Evolutionary conservation across 2,329 filamentous ascomycete genomes (phyloP).

Genomic region (Rhexocercosporidium sp.): DNA sequence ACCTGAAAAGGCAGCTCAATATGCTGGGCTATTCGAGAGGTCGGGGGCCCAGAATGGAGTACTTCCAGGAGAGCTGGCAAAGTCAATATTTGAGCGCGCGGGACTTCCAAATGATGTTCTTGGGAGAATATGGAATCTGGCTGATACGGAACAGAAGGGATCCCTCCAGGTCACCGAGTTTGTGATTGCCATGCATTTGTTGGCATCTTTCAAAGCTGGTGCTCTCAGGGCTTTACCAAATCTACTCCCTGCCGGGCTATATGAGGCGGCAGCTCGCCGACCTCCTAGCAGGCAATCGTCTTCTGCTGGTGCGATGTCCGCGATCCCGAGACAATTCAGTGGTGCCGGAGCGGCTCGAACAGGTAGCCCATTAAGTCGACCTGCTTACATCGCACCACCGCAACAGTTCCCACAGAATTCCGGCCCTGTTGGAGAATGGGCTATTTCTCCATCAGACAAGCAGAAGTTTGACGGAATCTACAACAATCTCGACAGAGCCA

Average conservation of each 20-base stretch:
- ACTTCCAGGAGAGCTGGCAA: conserved; percentile 84
- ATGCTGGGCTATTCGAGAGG: conserved; percentile 87
- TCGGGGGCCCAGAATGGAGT: conserved; percentile 79
- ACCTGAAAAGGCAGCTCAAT: conserved; percentile 88
- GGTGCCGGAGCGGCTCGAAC: conserved; percentile 64
- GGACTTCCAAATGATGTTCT: conserved; percentile 87
- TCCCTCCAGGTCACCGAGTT: conserved; percentile 89
- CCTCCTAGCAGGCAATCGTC: conserved; percentile 50
- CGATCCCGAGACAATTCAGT: conserved; percentile 84
- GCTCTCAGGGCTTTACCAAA: conserved; percentile 79
- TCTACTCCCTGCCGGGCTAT: conserved; percentile 81
- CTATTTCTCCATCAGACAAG: conserved; percentile 84
- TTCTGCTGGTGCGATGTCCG: conserved; percentile 56
- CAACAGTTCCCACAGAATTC: conserved; percentile 37
- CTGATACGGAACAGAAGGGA: conserved; percentile 91
- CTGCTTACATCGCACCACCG: conserved; percentile 50
- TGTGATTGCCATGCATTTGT: conserved; percentile 96
- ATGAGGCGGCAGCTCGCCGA: conserved; percentile 85
- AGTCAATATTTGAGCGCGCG: conserved; percentile 94
- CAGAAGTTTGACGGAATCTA: conserved; percentile 87
- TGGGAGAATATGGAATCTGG: conserved; percentile 94
- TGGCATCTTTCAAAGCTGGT: conserved; percentile 89
- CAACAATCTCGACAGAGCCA: conserved; percentile 78
- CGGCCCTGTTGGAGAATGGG: conserved; percentile 71
- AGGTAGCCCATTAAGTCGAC: conserved; percentile 60